Base-by-base conservation (phyloP, 306 rosid species). In the Malus fusca region DNA sequence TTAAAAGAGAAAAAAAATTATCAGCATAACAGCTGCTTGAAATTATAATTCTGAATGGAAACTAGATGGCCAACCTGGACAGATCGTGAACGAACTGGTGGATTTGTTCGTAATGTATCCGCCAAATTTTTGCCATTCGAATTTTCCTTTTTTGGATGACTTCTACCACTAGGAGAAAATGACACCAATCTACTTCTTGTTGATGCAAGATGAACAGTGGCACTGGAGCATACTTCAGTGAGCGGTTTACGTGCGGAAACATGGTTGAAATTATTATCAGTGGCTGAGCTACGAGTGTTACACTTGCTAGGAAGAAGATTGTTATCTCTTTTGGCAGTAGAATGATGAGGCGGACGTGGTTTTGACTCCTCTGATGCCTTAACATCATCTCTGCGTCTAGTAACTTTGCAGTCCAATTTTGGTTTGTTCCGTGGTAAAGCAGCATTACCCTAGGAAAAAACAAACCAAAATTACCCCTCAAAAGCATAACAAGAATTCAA, bases 361-460 rank as follows among this genome's bases (percentile, higher is more conserved):
- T 79, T 79, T 28, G 40, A 68, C 78, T 60, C 58, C 35, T 68
- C 68, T 0, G 62, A 46, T 75, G 74, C 44, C 64, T 51, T 66
- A 9, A 51, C 31, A 11, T 52, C 75, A 35, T 73, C 78, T 66
- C 79, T 66, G 7, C 62, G 7, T 71, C 79, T 71, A 7, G 67
- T 11, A 44, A 28, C 64, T 59, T 59, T 42, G 68, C 67, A 37
- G 43, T 70, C 72, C 53, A 43, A 14, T n/a, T 51, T 67, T 23
- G 75, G 37, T 48, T 53, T 75, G 44, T 75, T 79, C 35, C 25
- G 33, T 14, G 67, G 25, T 25, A 25, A 69, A 70, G 71, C 43
- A 40, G 12, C 71, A 44, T 46, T 46, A 8, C 25, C 82, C 86
- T 82, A 52, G 19, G 35, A 83, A 23, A 74, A 15, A 31, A 66